Evolutionary conservation across 2,329 filamentous ascomycete genomes (phyloP).

Genomic region (Neofusicoccum laricinum): DNA sequence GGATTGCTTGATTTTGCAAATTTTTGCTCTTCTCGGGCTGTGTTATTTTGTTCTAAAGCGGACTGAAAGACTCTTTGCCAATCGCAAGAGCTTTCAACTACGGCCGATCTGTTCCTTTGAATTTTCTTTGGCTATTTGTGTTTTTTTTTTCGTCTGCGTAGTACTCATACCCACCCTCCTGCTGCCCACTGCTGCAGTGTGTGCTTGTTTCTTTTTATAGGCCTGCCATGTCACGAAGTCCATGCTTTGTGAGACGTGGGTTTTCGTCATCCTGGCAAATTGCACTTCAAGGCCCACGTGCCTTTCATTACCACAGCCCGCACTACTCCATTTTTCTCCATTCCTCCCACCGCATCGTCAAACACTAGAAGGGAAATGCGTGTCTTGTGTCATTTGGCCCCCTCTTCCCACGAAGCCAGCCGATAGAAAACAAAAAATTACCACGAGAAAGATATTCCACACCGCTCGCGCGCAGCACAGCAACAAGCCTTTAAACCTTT

Average conservation of each 20-base stretch:
- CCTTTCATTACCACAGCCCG: conserved; percentile 4
- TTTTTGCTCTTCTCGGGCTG: conserved; percentile 5
- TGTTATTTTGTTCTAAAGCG: conserved; percentile 4
- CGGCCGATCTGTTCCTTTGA: neutral
- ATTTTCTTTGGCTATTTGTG: neutral
- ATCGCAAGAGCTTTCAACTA: neutral
- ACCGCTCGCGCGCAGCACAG: too few relatives aligned
- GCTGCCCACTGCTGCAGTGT: conserved; percentile 1
- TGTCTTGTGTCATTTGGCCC: neutral
- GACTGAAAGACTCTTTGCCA: neutral
- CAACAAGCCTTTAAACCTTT: too few relatives aligned
- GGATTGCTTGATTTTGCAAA: neutral
- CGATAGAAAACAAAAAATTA: too few relatives aligned
- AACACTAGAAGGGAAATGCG: neutral
- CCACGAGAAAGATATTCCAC: too few relatives aligned
- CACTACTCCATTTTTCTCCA: neutral
- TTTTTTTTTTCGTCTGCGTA: neutral
- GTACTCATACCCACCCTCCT: conserved; percentile 11
- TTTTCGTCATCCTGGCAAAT: conserved; percentile 7
- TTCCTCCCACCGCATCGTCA: neutral
- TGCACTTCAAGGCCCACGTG: neutral
- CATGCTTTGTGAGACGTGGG: conserved; percentile 5
- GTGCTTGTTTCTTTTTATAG: conserved; percentile 13
- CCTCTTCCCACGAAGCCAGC: too few relatives aligned
- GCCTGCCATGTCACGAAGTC: conserved; percentile 10